A percentile compares a stretch with the other conserved stretches of the same genome.
phyloP scores from a whole-genome alignment of 2,329 filamentous ascomycete species.

The Claviceps africana region DNA sequence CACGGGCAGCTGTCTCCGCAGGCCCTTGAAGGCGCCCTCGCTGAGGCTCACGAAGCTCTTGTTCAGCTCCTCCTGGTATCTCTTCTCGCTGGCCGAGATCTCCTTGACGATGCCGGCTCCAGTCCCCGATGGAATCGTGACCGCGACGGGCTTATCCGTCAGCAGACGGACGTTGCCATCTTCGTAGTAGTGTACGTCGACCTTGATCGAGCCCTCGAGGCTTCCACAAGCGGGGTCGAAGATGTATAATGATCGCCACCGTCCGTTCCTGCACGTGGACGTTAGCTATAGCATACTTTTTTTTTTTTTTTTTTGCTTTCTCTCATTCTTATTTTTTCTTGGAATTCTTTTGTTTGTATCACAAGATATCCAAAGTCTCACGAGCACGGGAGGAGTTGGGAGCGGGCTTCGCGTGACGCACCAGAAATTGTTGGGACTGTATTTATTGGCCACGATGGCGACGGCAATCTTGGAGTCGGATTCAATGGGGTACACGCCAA shows the following conservation, averaged over 20 bases:
- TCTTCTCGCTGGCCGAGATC: constrained; percentile 69
- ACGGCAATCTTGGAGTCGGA: constrained; percentile 65
- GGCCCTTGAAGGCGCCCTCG: constrained; percentile 87
- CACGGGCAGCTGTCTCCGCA: constrained; percentile 85
- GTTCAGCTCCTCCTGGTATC: constrained; percentile 94
- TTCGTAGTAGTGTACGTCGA: constrained; percentile 98
- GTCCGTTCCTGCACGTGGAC: constrained; percentile 60
- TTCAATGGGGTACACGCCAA: constrained; percentile 70
- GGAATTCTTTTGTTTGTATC: background rate
- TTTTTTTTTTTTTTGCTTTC: background rate
- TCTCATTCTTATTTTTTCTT: background rate
- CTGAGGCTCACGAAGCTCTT: constrained; percentile 75
- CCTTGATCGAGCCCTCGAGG: constrained; percentile 69
- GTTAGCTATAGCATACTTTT: background rate
- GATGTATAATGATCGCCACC: constrained; percentile 83
- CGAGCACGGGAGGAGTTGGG: too few species aligned
- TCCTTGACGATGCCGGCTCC: constrained; percentile 60
- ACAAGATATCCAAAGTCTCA: background rate
- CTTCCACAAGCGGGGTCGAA: constrained; percentile 54
- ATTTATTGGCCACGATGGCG: constrained; percentile 85
- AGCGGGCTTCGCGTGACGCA: too few species aligned
- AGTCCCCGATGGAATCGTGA: constrained; percentile 46
- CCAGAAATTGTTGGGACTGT: constrained; percentile 97
- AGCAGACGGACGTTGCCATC: constrained; percentile 92
- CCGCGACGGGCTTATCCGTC: constrained; percentile 64